phyloP scores from a whole-genome alignment of 805 yeast species.

The Schwanniomyces pseudopolymorphus region DNA sequence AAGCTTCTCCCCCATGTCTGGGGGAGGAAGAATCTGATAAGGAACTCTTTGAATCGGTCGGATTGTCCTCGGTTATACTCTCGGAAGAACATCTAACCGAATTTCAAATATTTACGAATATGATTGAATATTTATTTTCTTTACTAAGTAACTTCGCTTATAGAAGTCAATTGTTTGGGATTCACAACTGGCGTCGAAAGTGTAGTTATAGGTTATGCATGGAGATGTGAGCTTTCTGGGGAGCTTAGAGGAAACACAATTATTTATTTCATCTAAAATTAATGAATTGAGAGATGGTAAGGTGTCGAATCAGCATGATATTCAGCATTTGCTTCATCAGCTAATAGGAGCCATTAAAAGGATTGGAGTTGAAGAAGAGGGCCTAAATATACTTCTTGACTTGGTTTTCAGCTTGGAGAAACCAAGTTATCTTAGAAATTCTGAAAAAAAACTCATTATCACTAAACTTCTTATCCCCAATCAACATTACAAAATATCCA shows the following conservation, averaged over 20 bases:
- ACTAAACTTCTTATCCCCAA: constrained; percentile 9
- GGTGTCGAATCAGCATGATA: background rate
- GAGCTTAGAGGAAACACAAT: background rate
- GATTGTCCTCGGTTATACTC: background rate
- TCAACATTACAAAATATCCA: constrained; percentile 3
- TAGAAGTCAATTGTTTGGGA: no score
- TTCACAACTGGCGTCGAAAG: background rate
- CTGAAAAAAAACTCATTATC: constrained; percentile 12
- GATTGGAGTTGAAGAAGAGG: constrained; percentile 9
- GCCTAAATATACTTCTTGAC: constrained; percentile 8
- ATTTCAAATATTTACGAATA: background rate
- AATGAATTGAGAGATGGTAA: background rate
- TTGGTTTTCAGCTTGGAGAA: constrained; percentile 8
- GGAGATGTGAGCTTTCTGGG: background rate
- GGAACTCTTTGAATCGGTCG: no score
- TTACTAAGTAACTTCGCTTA: no score
- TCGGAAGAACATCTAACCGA: background rate
- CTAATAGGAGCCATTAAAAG: background rate
- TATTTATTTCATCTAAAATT: background rate
- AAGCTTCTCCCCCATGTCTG: no score
- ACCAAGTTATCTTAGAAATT: constrained; percentile 2
- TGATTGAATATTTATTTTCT: background rate
- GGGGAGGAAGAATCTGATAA: no score
- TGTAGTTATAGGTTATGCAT: background rate
- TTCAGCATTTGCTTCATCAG: constrained; percentile 1